A percentile compares a stretch with the other conserved stretches of the same genome.
Evolutionary conservation across 2,329 filamentous ascomycete species (phyloP).

Genomic region (Dothideomycetes sp.): DNA sequence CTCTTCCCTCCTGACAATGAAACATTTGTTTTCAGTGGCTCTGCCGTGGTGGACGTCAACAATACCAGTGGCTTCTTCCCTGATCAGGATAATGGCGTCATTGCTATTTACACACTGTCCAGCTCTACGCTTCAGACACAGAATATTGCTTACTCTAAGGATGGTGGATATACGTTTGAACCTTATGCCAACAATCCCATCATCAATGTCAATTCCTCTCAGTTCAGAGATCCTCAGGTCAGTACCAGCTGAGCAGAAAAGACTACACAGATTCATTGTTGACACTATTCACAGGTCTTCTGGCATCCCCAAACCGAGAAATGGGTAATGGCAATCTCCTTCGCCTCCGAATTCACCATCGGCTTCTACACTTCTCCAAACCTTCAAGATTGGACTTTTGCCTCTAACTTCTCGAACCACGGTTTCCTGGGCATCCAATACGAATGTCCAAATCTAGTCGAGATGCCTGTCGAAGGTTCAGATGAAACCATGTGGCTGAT

Average conservation of each 20-base stretch:
- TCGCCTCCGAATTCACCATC: conserved; percentile 45
- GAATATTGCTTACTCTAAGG: conserved; percentile 51
- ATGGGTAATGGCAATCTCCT: conserved; percentile 52
- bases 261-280: not conserved
- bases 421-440: conserved; percentile 49
- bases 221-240: conserved; percentile 56
- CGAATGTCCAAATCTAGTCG: conserved; percentile 55
- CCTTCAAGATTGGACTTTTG: conserved; percentile 49
- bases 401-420: conserved; percentile 48
- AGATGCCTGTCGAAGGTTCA: conserved; percentile 41
- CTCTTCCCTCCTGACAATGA: conserved; percentile 49
- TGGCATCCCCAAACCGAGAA: conserved; percentile 42
- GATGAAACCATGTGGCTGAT: conserved; percentile 38
- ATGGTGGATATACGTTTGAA: conserved; percentile 53
- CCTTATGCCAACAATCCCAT: conserved; percentile 54
- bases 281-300: conserved; percentile 34
- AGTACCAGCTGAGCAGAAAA: not conserved
- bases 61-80: conserved; percentile 60
- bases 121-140: conserved; percentile 44
- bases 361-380: conserved; percentile 54
- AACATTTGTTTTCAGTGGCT: conserved; percentile 45
- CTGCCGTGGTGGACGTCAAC: conserved; percentile 50
- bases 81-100: conserved; percentile 50
- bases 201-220: conserved; percentile 43
- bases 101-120: conserved; percentile 49